A percentile compares a stretch with the other conserved stretches of the same genome.
phyloP scores from a whole-genome alignment of 805 yeast species.

The Pichia exigua region DNA sequence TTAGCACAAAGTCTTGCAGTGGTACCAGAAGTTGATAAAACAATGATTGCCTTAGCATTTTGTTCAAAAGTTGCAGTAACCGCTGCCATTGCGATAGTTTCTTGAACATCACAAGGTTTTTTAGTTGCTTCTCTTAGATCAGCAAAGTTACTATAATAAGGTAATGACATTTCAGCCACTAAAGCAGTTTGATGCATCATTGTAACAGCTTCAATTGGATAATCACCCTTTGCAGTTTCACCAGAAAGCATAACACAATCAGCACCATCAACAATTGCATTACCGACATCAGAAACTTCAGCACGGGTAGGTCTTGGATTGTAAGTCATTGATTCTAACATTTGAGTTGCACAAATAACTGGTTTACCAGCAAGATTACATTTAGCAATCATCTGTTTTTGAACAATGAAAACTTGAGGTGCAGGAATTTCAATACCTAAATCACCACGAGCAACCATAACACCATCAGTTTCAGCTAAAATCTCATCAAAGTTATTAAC shows the following conservation, averaged over 20 bases:
- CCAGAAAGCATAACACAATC: slow-evolving; percentile 99
- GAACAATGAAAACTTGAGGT: slow-evolving; percentile 96
- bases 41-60: slow-evolving; percentile 93
- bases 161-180: slow-evolving; percentile 94
- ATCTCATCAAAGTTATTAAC: slow-evolving; percentile 98
- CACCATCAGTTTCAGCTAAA: slow-evolving; percentile 92
- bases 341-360: slow-evolving; percentile 98
- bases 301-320: slow-evolving; percentile 99
- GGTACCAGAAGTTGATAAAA: slow-evolving; percentile 88
- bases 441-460: slow-evolving; percentile 99
- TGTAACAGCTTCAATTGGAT: slow-evolving; percentile 94
- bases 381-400: slow-evolving; percentile 97
- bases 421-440: slow-evolving; percentile 99
- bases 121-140: slow-evolving; percentile 81
- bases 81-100: slow-evolving; percentile 96
- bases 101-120: slow-evolving; percentile 87
- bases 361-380: slow-evolving; percentile 99
- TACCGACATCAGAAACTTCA: slow-evolving; percentile 98
- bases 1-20: slow-evolving; percentile 95
- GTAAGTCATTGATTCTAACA: slow-evolving; percentile 99
- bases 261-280: slow-evolving; percentile 98
- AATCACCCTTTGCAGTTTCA: slow-evolving; percentile 99
- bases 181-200: slow-evolving; percentile 98
- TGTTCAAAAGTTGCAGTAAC: slow-evolving; percentile 96
- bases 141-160: slow-evolving; percentile 74